phyloP scores from a whole-genome alignment of 2,329 filamentous ascomycete genomes.

The Clonostachys solani region DNA sequence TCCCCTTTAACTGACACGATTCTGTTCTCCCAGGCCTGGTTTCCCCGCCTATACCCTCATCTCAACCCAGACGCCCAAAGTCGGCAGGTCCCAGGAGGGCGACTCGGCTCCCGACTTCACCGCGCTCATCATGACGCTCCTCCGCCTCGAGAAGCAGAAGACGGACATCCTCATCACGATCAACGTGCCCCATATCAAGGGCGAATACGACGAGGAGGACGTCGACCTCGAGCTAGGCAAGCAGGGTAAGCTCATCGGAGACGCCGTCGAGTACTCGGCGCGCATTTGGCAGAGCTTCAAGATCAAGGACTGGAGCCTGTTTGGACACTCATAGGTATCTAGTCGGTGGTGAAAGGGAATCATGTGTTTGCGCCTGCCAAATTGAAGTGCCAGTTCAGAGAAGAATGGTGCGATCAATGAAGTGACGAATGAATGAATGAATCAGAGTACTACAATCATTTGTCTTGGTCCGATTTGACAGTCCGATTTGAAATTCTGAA shows the following conservation, averaged over 20 bases:
- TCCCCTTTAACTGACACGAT: not conserved
- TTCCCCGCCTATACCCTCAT: constrained; percentile 66
- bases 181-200: constrained; percentile 80
- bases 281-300: constrained; percentile 70
- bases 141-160: constrained; percentile 68
- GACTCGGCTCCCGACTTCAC: constrained; percentile 57
- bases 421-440: not conserved
- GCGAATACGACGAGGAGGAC: constrained; percentile 69
- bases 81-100: constrained; percentile 23
- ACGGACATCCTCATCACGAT: constrained; percentile 84
- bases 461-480: too few relatives aligned
- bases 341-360: too few relatives aligned
- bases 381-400: not conserved
- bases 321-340: constrained; percentile 30
- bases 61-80: constrained; percentile 53
- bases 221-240: constrained; percentile 63
- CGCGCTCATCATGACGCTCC: constrained; percentile 70
- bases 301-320: constrained; percentile 77
- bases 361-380: too few relatives aligned
- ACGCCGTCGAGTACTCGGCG: constrained; percentile 63
- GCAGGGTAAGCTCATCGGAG: constrained; percentile 63
- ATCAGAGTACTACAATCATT: not conserved
- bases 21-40: constrained; percentile 16
- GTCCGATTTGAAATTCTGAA: too few relatives aligned
- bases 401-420: not conserved